Base-by-base conservation (phyloP, 345 rosid genomes). In the Gossypium raimondii region DNA sequence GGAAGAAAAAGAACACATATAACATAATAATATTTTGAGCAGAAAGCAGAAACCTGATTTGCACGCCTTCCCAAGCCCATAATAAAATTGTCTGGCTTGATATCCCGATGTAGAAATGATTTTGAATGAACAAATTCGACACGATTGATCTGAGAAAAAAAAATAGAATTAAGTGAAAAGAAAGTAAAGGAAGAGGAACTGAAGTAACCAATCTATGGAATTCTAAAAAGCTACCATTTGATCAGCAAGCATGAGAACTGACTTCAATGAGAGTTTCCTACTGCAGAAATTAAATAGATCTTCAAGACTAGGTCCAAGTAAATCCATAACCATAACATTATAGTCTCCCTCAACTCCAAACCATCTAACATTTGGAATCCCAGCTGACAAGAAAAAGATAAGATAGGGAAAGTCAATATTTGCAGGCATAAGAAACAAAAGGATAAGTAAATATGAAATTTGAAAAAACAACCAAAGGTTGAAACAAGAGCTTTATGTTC, bases 61-160 rank as follows among this genome's bases (percentile, higher is more conserved):
- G 98, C 98, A 4, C 97, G 93, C 79, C 97, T 85, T 78, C 97
- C 98, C 81, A 94, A 84, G 38, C 98, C 98, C 98, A 94, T 93
- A 18, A 93, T 89, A 75, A 93, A 93, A 81, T 93, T 93, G 78
- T 93, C 98, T 1, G 98, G 98, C 84, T 93, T 93, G 75, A 92
- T 89, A 86, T 93, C 98, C 71, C 98, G 93, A 84, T 93, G 97
- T 50, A 93, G 88, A 77, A 93, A 93, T 27, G 98, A 92, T 73
- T 90, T 93, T 2, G 98, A 90, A 77, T 93, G 98, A 76, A 93
- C 90, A 84, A 77, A 88, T 83, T 93, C 98, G 20, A 93, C 94
- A 69, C 98, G 94, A 73, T 93, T 93, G 70, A 93, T 93, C 98
- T 93, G n/a, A 20, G 61, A 34, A 61, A 52, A 53, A 3, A 51